Conservation (phyloP, 2,329 filamentous ascomycete species). For the Proliferodiscus dingleyae region DNA sequence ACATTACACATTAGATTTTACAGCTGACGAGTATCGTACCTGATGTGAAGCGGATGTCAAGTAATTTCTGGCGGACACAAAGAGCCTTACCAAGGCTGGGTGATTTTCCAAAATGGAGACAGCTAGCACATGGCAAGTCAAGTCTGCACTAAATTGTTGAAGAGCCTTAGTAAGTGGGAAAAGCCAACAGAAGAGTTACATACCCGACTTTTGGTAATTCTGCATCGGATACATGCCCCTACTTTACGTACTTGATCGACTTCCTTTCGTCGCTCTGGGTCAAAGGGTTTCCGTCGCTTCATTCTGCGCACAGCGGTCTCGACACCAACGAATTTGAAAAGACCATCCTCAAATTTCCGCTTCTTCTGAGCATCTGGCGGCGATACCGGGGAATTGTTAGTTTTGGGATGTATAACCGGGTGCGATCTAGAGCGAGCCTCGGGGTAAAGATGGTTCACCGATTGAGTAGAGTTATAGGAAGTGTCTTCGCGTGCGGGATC, state of each 20-base stretch:
- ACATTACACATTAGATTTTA: not conserved
- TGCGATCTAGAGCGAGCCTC: not conserved
- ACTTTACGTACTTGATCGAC: conserved; percentile 2
- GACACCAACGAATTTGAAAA: not conserved
- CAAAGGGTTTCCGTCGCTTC: not conserved
- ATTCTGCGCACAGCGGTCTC: not conserved
- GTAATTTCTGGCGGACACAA: not conserved
- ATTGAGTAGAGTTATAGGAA: not conserved
- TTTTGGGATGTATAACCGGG: not conserved
- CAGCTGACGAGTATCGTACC: not conserved
- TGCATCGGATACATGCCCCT: conserved; percentile 7
- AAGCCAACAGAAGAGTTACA: not conserved
- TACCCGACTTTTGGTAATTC: conserved; percentile 4
- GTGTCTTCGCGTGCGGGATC: too few relatives aligned
- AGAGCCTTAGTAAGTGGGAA: not conserved
- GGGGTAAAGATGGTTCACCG: not conserved
- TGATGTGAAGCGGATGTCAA: not conserved
- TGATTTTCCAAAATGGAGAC: not conserved
- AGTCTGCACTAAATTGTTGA: not conserved
- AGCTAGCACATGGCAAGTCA: not conserved
- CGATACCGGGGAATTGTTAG: not conserved
- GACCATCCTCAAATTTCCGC: conserved; percentile 3
- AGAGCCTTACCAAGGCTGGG: not conserved
- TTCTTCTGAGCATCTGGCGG: not conserved
- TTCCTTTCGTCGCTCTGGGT: not conserved